These are phyloP conservation scores for Nemania serpens DNA, from an alignment of 2,329 filamentous ascomycete genomes.

Conservation along the genomic window DNA sequence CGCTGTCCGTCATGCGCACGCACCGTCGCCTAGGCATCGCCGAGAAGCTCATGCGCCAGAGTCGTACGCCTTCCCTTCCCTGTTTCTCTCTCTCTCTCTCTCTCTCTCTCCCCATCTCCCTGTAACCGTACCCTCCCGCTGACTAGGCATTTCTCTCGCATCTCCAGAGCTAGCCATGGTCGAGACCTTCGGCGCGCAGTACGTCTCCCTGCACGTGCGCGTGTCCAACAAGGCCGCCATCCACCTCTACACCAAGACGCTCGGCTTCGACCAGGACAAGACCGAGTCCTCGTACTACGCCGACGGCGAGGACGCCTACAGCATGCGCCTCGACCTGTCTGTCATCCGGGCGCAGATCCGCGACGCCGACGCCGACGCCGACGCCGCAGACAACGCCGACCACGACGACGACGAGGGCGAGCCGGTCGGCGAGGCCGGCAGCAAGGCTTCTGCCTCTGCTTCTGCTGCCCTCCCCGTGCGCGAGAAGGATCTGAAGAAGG, in stretches of 20 bases:
- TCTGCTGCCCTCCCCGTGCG: conserved; percentile 20
- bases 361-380: conserved; percentile 60
- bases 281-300: conserved; percentile 92
- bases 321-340: conserved; percentile 85
- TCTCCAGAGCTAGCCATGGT: conserved; percentile 87
- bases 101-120: background rate
- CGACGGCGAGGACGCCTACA: conserved; percentile 94
- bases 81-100: background rate
- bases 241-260: conserved; percentile 88
- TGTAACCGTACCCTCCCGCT: conserved; percentile 21
- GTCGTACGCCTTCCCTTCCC: conserved; percentile 64
- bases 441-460: conserved; percentile 1
- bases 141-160: no score
- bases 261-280: conserved; percentile 87
- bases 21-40: conserved; percentile 89
- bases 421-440: conserved; percentile 62
- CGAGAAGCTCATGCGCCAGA: conserved; percentile 97
- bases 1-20: conserved; percentile 92
- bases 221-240: conserved; percentile 91
- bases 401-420: conserved; percentile 66
- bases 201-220: conserved; percentile 95
- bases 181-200: conserved; percentile 87
- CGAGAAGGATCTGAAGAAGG: conserved; percentile 70
- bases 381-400: conserved; percentile 59
- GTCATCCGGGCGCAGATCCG: conserved; percentile 60